Base-by-base conservation (phyloP, 2,329 filamentous ascomycete genomes). In the Cladobotryum mycophilum region DNA sequence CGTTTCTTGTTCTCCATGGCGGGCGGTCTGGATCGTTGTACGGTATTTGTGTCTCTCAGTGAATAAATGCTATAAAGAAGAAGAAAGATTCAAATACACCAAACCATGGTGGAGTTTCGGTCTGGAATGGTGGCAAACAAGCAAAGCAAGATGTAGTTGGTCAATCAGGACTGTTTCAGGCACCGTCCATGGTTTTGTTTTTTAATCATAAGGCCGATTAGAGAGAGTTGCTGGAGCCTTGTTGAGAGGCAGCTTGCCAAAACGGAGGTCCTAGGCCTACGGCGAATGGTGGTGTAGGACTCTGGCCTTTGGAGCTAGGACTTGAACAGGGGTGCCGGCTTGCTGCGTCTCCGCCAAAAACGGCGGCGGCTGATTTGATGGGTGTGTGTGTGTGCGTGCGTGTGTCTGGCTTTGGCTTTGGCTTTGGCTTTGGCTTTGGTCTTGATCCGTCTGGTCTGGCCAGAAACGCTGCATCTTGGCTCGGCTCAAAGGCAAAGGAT, bases 1-100 rank as follows among this genome's bases (percentile, higher is more conserved):
- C 60, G 62, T 30, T 60, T 62, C 53, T 66, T 66, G 53, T 60
- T 57, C 49, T 67, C 64, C 65, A 67, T 67, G 42, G 47, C 41
- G 51, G 51, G 47, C 48, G 20, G 42, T 34, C 7, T 30, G 46
- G 41, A 45, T 45, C 37, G 25, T 34, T 52, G 34, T 47, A 45
- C 43, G 45, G 45, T 46, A 46, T 44, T 18, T 55, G 51, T 41
- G 53, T 36, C 25, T 53, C 51, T 35, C 51, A 48, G 22, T 52
- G 55, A 36, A 37, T 48, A 35, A 49, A 18, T 2, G 50, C n/a
- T n/a, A n/a, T n/a, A 53, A 25, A 34, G 45, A 30, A 52, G 51
- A 2, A 30, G 30, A 41, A 37, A 37, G 45, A 30, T 30, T 30
- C 25, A 8, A 6, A 30, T 30, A 30, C 4, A 15, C 35, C 42